Base-by-base conservation (phyloP, 257 asterid genomes). In the Petrea volubilis region DNA sequence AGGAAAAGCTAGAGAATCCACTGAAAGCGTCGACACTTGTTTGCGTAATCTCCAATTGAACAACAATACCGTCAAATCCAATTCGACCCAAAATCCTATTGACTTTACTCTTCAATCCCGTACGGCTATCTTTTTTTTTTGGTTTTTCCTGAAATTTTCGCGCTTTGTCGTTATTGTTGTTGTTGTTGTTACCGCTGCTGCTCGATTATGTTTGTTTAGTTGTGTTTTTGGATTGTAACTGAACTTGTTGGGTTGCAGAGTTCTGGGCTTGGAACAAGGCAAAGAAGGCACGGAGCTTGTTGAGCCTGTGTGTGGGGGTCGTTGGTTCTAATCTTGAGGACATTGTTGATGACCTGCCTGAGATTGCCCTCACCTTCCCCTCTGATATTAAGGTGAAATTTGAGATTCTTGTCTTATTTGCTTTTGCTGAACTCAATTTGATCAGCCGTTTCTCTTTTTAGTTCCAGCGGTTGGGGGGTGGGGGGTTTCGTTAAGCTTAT, bases 241-340 rank as follows among this genome's bases (percentile, higher is more conserved):
- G 73, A 77, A 49, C 36, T 64, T 41, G 65, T 5, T 34, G 29
- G 33, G 17, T 44, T 64, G 67, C 90, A 88, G 97, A 83, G 56
- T 74, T 78, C 10, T 73, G 72, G 20, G 70, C 38, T 18, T 72
- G 58, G 64, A 82, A 69, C 58, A 83, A 75, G 84, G 76, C 75
- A 51, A 86, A 81, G 64, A 13, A n/a, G 64, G 82, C 93, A 12
- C 91, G 93, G 74, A 91, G 91, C 77, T 88, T 94, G 82, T 74
- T 85, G 79, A 94, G 83, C 78, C 79, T 91, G 86, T 94, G 99
- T 72, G 66, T 94, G 25, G 99, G 99, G 70, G 81, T 86, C 28
- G 73, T 94, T 10, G 99, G 99, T 25, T 77, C 77, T 78, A 87
- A 94, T 74, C 88, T 94, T 7, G 97, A 94, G 79, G 97, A 94